Evolutionary conservation across 306 rosid species (phyloP).

Genomic region (Acacia confusa): DNA sequence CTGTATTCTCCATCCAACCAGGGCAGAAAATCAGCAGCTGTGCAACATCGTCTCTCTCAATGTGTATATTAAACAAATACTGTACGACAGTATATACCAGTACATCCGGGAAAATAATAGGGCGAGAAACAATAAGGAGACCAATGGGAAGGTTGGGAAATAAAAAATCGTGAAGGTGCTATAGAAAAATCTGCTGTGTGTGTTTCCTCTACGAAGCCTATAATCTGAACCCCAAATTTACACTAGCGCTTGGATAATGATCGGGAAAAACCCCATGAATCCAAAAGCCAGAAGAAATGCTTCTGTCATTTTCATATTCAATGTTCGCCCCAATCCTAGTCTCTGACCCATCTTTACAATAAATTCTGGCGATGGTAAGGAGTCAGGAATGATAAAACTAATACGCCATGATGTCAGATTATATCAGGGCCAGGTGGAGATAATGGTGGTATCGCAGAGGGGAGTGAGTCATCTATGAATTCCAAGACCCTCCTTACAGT

Average conservation of each 20-base stretch:
- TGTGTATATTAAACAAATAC: constrained; percentile 38
- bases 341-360: constrained; percentile 33
- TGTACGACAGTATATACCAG: constrained; percentile 25
- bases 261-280: constrained; percentile 60
- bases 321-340: constrained; percentile 25
- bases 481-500: constrained; percentile 72
- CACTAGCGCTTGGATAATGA: constrained; percentile 81
- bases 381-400: constrained; percentile 21
- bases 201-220: constrained; percentile 50
- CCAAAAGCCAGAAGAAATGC: constrained; percentile 38
- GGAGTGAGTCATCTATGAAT: constrained; percentile 41
- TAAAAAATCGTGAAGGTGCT: constrained; percentile 41
- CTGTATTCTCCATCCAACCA: constrained; percentile 32
- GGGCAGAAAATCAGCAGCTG: constrained; percentile 24
- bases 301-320: constrained; percentile 39
- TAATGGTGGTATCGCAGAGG: constrained; percentile 73
- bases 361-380: constrained; percentile 34
- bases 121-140: constrained; percentile 10
- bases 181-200: constrained; percentile 43
- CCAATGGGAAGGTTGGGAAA: background rate
- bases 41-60: constrained; percentile 35
- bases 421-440: constrained; percentile 64
- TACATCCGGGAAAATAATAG: constrained; percentile 32
- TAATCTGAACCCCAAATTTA: constrained; percentile 66
- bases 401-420: constrained; percentile 29